Evolutionary conservation across 495 filamentous ascomycete genomes (phyloP).

Genomic region (Jackrogersella multiformis): DNA sequence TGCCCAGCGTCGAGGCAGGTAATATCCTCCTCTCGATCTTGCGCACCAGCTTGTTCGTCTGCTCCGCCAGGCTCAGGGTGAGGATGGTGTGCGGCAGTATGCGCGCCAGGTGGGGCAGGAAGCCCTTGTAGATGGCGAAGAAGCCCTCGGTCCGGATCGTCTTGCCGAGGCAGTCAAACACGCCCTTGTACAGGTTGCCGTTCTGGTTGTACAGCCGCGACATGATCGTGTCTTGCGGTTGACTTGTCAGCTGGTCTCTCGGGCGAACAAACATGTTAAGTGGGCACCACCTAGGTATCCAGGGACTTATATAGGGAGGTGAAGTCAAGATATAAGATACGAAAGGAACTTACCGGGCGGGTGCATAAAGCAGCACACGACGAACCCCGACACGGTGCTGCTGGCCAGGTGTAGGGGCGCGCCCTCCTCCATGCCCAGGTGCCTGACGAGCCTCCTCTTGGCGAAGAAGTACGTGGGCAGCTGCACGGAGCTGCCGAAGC

Average conservation of each 20-base stretch:
- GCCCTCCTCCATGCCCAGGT: constrained; percentile 90
- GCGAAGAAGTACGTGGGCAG: constrained; percentile 98
- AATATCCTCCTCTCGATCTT: constrained; percentile 76
- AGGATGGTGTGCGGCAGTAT: constrained; percentile 96
- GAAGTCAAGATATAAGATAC: no score
- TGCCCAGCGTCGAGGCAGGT: constrained; percentile 47
- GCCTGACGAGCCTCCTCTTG: constrained; percentile 81
- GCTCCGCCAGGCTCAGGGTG: constrained; percentile 92
- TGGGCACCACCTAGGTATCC: not conserved
- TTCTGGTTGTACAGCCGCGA: constrained; percentile 98
- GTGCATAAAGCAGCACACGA: constrained; percentile 98
- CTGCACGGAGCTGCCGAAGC: constrained; percentile 94
- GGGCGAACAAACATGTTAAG: not conserved
- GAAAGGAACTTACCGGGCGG: constrained; percentile 74
- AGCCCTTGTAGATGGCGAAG: constrained; percentile 97
- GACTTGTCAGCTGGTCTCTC: constrained; percentile 11
- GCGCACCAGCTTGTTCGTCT: constrained; percentile 91
- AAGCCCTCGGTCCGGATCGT: constrained; percentile 91
- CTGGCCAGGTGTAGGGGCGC: constrained; percentile 88
- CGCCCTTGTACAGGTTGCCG: constrained; percentile 91
- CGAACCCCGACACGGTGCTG: constrained; percentile 90
- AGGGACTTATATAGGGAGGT: no score
- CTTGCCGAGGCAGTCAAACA: constrained; percentile 90
- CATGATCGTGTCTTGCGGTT: constrained; percentile 88
- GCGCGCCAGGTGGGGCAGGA: constrained; percentile 91